Conservation (phyloP, 176 grass and related monocot genomes). For the Panicum miliaceum region DNA sequence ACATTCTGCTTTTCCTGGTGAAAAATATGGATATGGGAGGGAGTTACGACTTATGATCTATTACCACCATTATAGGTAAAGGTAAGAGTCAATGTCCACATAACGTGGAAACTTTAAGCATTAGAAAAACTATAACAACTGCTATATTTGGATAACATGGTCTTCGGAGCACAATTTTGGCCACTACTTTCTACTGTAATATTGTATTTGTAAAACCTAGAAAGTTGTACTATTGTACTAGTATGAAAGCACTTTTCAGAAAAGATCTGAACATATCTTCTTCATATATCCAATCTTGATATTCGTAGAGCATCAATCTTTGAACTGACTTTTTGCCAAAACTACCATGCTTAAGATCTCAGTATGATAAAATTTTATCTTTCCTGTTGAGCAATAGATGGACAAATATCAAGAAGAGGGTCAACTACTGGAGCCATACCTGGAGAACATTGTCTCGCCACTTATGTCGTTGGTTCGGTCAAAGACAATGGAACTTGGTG, state of each 20-base stretch:
- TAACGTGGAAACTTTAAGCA: neutral
- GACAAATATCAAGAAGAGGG: constrained; percentile 99
- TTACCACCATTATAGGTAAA: neutral
- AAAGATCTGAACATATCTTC: neutral
- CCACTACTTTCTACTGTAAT: neutral
- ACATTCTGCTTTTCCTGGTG: neutral
- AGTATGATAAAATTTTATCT: neutral
- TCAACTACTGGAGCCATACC: constrained; percentile 91
- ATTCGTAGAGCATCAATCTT: constrained; percentile 20
- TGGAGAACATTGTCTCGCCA: constrained; percentile 76
- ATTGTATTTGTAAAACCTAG: neutral
- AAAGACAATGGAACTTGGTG: constrained; percentile 62
- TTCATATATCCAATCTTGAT: neutral
- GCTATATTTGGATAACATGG: neutral
- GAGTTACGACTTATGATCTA: neutral
- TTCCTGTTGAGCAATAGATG: constrained; percentile 59
- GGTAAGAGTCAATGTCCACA: neutral
- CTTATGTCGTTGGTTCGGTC: constrained; percentile 78
- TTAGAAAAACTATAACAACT: neutral
- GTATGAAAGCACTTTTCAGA: neutral
- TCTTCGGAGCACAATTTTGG: neutral
- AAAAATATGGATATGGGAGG: neutral
- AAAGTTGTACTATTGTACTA: neutral
- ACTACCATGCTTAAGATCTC: constrained; percentile 25
- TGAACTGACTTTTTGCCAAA: constrained; percentile 35